Evolutionary conservation across 306 rosid species (phyloP).

Genomic region (Carpinus fangiana): DNA sequence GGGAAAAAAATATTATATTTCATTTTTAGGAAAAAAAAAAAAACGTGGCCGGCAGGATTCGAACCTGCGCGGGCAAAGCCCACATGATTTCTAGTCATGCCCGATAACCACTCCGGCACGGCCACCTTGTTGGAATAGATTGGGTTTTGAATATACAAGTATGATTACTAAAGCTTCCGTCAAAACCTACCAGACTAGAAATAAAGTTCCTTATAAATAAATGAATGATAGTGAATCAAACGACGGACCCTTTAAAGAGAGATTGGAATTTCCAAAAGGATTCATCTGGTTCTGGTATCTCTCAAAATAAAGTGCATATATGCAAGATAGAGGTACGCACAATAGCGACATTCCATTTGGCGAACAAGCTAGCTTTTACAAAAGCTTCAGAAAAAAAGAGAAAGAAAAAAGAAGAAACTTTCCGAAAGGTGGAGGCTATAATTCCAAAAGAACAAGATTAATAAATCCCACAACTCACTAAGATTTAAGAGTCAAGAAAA

Average conservation of each 20-base stretch:
- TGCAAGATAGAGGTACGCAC: neutral
- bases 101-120: constrained; percentile 67
- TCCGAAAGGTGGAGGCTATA: neutral
- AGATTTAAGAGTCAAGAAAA: neutral
- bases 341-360: neutral
- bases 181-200: too few species aligned
- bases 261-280: neutral
- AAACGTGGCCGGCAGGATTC: constrained; percentile 60
- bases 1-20: too few species aligned
- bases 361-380: neutral
- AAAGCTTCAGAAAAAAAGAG: neutral
- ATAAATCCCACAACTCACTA: neutral
- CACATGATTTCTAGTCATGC: constrained; percentile 77
- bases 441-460: neutral
- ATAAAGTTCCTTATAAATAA: too few species aligned
- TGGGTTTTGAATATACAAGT: too few species aligned
- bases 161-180: too few species aligned
- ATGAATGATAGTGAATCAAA: neutral
- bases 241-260: neutral
- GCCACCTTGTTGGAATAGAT: neutral
- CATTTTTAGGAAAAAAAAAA: neutral
- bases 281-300: neutral
- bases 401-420: neutral
- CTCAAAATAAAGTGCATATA: constrained; percentile 3
- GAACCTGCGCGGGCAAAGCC: constrained; percentile 78